Evolutionary conservation across 345 rosid species (phyloP).

Genomic region (Fremontodendron californicum): DNA sequence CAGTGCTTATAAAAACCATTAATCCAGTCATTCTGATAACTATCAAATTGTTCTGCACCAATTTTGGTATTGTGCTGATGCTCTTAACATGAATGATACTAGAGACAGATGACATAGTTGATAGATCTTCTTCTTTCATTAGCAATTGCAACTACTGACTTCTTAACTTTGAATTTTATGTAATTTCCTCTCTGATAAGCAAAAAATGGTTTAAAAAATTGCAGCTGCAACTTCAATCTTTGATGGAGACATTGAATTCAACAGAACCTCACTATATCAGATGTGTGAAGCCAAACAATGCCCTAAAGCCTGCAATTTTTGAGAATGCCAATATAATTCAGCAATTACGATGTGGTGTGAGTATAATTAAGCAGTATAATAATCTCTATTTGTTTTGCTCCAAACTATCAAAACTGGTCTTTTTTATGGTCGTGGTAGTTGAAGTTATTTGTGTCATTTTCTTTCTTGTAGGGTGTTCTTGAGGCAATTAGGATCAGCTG

Average conservation of each 20-base stretch:
- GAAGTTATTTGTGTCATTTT: constrained; percentile 2
- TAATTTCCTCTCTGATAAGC: constrained; percentile 21
- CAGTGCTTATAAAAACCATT: background rate
- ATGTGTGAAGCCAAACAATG: constrained; percentile 99
- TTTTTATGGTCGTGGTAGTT: constrained; percentile 14
- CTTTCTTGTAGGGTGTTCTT: constrained; percentile 65
- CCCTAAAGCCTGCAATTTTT: constrained; percentile 91
- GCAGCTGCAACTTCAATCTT: constrained; percentile 96
- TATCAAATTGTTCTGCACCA: background rate
- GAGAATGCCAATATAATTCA: constrained; percentile 91
- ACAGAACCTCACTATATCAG: constrained; percentile 99
- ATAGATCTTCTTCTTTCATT: background rate
- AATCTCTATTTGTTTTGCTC: constrained; percentile 7
- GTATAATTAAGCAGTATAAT: constrained; percentile 34
- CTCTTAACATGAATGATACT: constrained; percentile 2
- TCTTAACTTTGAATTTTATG: background rate
- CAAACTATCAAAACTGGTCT: background rate
- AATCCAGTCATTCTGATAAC: background rate
- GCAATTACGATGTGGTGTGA: constrained; percentile 98
- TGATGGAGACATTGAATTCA: constrained; percentile 92
- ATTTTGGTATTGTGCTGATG: background rate
- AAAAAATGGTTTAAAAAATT: constrained; percentile 24
- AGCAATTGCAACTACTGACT: background rate
- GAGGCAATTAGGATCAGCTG: constrained; percentile 85
- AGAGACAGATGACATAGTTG: background rate